These are phyloP conservation scores for Berberis vulgaris DNA, from an alignment of 164 flowering plant genomes.

Conservation along the genomic window DNA sequence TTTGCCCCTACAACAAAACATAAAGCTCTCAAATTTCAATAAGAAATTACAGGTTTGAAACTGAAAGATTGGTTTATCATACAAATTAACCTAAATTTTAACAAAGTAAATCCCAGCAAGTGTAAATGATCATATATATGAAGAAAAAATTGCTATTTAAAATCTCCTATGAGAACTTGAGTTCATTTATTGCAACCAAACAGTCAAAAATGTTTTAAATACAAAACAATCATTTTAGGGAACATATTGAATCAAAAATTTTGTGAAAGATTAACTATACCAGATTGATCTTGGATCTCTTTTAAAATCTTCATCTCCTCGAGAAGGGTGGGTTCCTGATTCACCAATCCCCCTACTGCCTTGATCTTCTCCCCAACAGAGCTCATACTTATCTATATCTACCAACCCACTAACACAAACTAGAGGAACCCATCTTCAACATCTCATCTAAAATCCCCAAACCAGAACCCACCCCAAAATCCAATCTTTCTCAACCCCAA, in stretches of 20 bases:
- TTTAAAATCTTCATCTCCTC: slow-evolving; percentile 81
- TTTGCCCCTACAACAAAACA: slow-evolving; percentile 29
- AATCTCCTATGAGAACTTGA: no score
- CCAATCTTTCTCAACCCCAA: no score
- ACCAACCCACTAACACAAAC: slow-evolving; percentile 6
- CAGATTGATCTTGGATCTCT: slow-evolving; percentile 75
- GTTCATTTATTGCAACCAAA: no score
- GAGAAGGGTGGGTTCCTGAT: slow-evolving; percentile 30
- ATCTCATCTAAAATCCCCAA: no score
- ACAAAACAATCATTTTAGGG: no score
- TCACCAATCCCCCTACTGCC: slow-evolving; percentile 23
- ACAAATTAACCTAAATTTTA: no score
- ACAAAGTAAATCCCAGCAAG: no score
- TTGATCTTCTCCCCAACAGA: slow-evolving; percentile 50
- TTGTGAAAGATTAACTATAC: slow-evolving; percentile 31
- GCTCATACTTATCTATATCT: slow-evolving; percentile 1
- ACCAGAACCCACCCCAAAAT: no score
- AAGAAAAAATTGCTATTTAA: no score
- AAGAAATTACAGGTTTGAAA: neutral
- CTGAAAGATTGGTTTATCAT: no score
- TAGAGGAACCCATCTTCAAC: slow-evolving; percentile 11
- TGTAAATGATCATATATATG: no score
- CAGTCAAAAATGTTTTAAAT: no score
- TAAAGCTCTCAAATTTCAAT: neutral
- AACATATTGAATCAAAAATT: neutral